Evolutionary conservation across 257 asterid genomes (phyloP).

Genomic region (Oldenlandia corymbosa): DNA sequence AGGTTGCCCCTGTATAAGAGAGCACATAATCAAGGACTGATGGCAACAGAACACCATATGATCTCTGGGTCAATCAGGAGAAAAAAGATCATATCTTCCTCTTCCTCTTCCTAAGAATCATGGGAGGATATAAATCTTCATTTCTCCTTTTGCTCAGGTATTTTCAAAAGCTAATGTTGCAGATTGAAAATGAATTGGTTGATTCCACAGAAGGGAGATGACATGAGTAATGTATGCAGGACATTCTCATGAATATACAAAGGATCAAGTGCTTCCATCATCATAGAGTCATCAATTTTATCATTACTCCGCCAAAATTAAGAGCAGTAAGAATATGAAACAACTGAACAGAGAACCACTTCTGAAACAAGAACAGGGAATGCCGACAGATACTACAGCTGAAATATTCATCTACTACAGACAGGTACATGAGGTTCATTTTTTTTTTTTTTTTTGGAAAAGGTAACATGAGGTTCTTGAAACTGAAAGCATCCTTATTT

Average conservation of each 20-base stretch:
- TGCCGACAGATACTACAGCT: neutral
- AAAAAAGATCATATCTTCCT: neutral
- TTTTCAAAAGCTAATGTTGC: neutral
- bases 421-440: no score
- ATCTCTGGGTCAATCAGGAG: neutral
- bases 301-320: neutral
- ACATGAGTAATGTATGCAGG: no score
- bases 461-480: neutral
- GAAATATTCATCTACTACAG: neutral
- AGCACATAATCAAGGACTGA: neutral
- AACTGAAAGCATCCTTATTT: neutral
- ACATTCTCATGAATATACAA: no score
- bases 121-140: no score
- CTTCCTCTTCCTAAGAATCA: no score
- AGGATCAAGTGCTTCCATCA: neutral
- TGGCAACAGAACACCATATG: neutral
- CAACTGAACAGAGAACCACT: neutral
- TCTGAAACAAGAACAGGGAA: neutral
- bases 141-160: no score
- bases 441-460: no score
- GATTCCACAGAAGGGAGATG: neutral
- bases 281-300: neutral
- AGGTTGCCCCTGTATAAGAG: slow-evolving; percentile 48
- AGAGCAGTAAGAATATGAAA: neutral
- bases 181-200: neutral